A percentile compares a stretch with the other conserved stretches of the same genome.
phyloP scores from a whole-genome alignment of 2,329 filamentous ascomycete species.

The Metarhizium rileyi region DNA sequence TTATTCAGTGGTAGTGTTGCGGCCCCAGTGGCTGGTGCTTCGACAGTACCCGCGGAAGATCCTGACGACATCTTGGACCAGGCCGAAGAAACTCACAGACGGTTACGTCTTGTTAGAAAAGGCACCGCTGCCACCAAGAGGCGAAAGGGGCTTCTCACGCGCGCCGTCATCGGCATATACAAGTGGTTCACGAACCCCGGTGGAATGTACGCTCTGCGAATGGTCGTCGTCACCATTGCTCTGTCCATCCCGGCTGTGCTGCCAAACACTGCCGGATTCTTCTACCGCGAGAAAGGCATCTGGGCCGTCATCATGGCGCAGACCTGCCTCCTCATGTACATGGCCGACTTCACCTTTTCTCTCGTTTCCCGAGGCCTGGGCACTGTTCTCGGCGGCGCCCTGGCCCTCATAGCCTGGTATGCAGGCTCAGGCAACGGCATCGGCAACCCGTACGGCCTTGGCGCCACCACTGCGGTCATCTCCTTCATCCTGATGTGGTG shows the following conservation, averaged over 20 bases:
- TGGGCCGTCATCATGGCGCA: constrained; percentile 44
- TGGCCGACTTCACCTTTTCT: constrained; percentile 40
- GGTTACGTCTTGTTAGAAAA: constrained; percentile 25
- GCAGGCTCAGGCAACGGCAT: constrained; percentile 36
- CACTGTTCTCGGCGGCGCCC: constrained; percentile 35
- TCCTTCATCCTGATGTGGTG: constrained; percentile 25
- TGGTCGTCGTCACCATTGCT: constrained; percentile 37
- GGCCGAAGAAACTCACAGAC: constrained; percentile 24
- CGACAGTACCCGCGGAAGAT: constrained; percentile 9
- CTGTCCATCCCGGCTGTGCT: constrained; percentile 31
- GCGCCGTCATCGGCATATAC: constrained; percentile 20
- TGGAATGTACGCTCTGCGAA: constrained; percentile 36
- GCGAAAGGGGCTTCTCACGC: constrained; percentile 12
- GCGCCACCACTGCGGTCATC: constrained; percentile 32
- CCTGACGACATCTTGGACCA: constrained; percentile 18
- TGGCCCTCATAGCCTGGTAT: constrained; percentile 41
- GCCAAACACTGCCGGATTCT: constrained; percentile 35
- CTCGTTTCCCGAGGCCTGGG: constrained; percentile 30
- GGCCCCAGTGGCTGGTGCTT: constrained; percentile 11
- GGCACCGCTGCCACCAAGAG: constrained; percentile 9
- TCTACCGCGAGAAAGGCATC: constrained; percentile 40
- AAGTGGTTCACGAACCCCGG: constrained; percentile 32
- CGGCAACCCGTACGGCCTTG: constrained; percentile 41
- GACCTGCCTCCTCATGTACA: constrained; percentile 36
- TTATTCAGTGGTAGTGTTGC: constrained; percentile 16